Evolutionary conservation across 345 rosid species (phyloP).

Genomic region (Nasturtium officinale): DNA sequence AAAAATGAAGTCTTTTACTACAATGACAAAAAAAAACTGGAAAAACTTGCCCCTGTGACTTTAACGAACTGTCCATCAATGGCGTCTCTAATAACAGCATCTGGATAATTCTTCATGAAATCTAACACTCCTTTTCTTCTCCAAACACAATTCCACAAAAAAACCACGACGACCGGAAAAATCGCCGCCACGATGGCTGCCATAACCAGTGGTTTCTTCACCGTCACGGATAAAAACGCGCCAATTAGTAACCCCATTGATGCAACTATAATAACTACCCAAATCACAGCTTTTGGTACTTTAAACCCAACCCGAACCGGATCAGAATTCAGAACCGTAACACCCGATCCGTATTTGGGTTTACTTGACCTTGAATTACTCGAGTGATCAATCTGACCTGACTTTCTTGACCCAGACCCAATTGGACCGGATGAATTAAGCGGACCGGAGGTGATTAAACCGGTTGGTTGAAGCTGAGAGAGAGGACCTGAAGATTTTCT

Average conservation of each 20-base stretch:
- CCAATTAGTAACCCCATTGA: conserved; percentile 89
- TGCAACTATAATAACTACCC: conserved; percentile 70
- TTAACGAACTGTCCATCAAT: conserved; percentile 83
- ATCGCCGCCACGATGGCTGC: conserved; percentile 71
- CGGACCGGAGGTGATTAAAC: conserved; percentile 94
- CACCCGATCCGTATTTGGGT: conserved; percentile 67
- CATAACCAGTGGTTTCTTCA: conserved; percentile 82
- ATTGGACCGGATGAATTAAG: conserved; percentile 74
- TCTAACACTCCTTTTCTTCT: conserved; percentile 67
- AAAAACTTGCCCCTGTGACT: conserved; percentile 73
- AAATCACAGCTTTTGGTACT: conserved; percentile 76
- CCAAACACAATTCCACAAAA: conserved; percentile 74
- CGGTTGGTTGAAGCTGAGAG: conserved; percentile 91
- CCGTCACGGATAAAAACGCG: conserved; percentile 85
- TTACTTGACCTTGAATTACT: conserved; percentile 49
- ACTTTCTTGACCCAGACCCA: conserved; percentile 74
- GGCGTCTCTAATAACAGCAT: conserved; percentile 85
- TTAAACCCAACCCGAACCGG: conserved; percentile 65
- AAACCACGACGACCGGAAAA: conserved; percentile 60
- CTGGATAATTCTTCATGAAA: conserved; percentile 61
- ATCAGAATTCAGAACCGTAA: conserved; percentile 66
- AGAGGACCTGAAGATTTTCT: conserved; percentile 94
- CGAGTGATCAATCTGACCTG: conserved; percentile 69
- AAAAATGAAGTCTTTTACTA: neutral
- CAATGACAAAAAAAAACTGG: neutral